These are phyloP conservation scores for Pyrus pyrifolia DNA, from an alignment of 306 rosid species.

Conservation along the genomic window DNA sequence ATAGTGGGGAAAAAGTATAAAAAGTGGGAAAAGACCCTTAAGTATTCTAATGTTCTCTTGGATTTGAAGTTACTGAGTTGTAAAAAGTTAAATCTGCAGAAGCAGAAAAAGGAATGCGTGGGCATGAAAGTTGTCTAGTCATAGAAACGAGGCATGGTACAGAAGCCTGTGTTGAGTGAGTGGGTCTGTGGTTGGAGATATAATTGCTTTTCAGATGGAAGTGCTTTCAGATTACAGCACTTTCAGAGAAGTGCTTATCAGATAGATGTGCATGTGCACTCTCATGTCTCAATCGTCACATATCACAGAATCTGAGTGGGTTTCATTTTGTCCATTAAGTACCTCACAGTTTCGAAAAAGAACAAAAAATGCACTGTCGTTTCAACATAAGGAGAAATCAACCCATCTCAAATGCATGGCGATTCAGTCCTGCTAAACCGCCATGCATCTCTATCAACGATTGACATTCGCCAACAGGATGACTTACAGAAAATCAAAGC, in stretches of 20 bases:
- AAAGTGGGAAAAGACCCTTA: not conserved
- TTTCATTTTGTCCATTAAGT: not conserved
- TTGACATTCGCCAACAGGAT: not conserved
- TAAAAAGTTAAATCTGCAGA: not conserved
- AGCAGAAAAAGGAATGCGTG: not conserved
- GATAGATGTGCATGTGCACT: conserved; percentile 14
- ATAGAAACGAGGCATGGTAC: not conserved
- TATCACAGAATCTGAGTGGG: not conserved
- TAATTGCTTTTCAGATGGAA: not conserved
- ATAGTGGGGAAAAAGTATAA: not conserved
- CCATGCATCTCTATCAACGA: not conserved
- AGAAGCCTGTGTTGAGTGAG: conserved; percentile 15
- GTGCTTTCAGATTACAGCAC: conserved; percentile 24
- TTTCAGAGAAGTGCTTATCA: conserved; percentile 8
- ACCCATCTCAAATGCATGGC: not conserved
- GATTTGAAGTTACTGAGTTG: not conserved
- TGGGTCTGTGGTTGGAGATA: conserved; percentile 20
- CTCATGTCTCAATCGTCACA: conserved; percentile 1
- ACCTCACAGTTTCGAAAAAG: not conserved
- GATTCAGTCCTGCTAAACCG: not conserved
- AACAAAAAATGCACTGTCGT: not conserved
- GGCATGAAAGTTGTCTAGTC: conserved; percentile 2
- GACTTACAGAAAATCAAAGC: not conserved
- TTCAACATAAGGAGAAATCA: not conserved
- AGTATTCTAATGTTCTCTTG: not conserved